Percentiles rank a stretch among this genome's conserved stretches.
phyloP scores from a whole-genome alignment of 208 protist species.

The Leishmania aethiopica region DNA sequence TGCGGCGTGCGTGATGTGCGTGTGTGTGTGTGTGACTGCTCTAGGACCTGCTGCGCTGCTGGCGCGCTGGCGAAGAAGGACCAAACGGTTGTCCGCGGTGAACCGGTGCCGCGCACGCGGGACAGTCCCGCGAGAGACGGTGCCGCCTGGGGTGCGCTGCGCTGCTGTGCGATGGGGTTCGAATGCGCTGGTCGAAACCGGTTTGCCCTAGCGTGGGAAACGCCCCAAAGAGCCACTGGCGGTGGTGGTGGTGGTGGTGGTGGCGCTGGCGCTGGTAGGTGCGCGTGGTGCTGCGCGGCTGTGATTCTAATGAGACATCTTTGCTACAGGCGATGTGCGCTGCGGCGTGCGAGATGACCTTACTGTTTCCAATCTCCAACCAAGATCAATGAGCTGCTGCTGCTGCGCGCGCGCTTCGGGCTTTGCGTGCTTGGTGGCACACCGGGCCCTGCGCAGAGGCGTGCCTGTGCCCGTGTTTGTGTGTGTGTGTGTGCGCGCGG shows the following conservation, averaged over 20 bases:
- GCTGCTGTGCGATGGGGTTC: constrained; percentile 30
- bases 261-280: too few relatives aligned
- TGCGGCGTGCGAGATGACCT: constrained; percentile 39
- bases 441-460: not conserved
- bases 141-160: not conserved
- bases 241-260: too few relatives aligned
- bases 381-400: constrained; percentile 49
- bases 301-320: constrained; percentile 51
- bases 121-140: constrained; percentile 17
- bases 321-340: constrained; percentile 50
- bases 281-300: constrained; percentile 1
- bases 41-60: not conserved
- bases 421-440: not conserved
- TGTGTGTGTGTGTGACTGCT: not conserved
- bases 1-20: not conserved
- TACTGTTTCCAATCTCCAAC: constrained; percentile 37
- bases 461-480: not conserved
- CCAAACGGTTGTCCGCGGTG: constrained; percentile 16
- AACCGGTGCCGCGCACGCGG: constrained; percentile 14
- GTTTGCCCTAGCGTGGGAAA: constrained; percentile 56
- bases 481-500: constrained; percentile 1
- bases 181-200: constrained; percentile 46
- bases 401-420: not conserved
- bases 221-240: constrained; percentile 42
- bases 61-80: not conserved